These are phyloP conservation scores for Phytopythium helicoides DNA, from an alignment of 352 stramenopile genomes.

Conservation along the genomic window DNA sequence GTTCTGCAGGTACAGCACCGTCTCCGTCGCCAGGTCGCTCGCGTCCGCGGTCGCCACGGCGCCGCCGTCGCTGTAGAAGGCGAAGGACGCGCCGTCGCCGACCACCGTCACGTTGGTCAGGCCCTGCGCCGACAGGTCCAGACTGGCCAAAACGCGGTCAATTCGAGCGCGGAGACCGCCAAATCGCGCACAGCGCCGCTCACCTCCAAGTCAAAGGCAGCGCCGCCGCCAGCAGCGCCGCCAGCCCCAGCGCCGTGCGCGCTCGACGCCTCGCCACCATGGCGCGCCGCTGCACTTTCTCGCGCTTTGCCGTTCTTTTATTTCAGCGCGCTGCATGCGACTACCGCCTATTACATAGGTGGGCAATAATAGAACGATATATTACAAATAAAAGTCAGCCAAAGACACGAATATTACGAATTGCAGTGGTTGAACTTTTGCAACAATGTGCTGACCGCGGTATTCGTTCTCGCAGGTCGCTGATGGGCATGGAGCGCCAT, in stretches of 20 bases:
- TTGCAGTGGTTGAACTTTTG: too few species aligned
- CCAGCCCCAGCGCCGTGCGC: background rate
- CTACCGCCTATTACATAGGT: too few species aligned
- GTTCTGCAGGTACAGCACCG: conserved; percentile 39
- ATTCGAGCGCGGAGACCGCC: conserved; percentile 1
- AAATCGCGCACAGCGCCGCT: background rate
- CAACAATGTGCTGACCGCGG: too few species aligned
- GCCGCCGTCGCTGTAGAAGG: conserved; percentile 17
- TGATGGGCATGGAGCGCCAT: too few species aligned
- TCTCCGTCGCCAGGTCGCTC: conserved; percentile 23
- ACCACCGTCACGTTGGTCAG: conserved; percentile 34
- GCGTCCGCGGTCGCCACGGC: conserved; percentile 18
- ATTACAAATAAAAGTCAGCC: too few species aligned
- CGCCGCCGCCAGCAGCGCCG: background rate
- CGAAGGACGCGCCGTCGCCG: conserved; percentile 18
- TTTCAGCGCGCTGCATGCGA: too few species aligned
- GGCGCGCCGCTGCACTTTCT: too few species aligned
- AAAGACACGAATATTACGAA: too few species aligned
- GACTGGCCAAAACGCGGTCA: conserved; percentile 10
- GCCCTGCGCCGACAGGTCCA: conserved; percentile 31
- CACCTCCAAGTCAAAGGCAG: background rate
- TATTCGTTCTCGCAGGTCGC: too few species aligned
- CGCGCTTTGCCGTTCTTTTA: too few species aligned
- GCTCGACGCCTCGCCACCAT: too few species aligned
- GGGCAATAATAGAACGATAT: too few species aligned